Evolutionary conservation across 2,329 filamentous ascomycete species (phyloP).

Genomic region (Corynespora cassiicola): DNA sequence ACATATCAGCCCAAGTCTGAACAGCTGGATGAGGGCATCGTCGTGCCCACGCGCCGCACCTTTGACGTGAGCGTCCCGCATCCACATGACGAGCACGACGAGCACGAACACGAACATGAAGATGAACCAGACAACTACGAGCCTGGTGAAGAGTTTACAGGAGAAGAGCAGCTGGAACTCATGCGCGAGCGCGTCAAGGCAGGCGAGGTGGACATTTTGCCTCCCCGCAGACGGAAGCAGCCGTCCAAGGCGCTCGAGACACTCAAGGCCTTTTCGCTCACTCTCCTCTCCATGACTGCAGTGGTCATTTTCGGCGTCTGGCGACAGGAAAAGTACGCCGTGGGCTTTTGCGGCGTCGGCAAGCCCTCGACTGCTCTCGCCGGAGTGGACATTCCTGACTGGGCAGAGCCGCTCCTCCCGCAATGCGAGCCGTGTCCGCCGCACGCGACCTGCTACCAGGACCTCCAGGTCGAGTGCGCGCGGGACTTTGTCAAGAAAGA

Average conservation of each 20-base stretch:
- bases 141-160: conserved; percentile 90
- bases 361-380: conserved; percentile 64
- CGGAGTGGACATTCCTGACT: conserved; percentile 74
- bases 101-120: no score
- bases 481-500: conserved; percentile 83
- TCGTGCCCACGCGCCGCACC: conserved; percentile 62
- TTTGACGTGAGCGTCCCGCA: conserved; percentile 64
- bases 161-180: conserved; percentile 81
- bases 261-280: conserved; percentile 70
- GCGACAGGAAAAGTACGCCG: conserved; percentile 92
- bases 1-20: conserved; percentile 51
- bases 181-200: conserved; percentile 70
- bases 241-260: conserved; percentile 52
- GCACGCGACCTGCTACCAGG: conserved; percentile 86
- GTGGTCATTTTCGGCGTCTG: conserved; percentile 82
- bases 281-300: conserved; percentile 73
- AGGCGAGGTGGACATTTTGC: conserved; percentile 59
- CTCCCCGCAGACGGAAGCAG: conserved; percentile 40
- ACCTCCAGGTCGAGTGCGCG: conserved; percentile 81
- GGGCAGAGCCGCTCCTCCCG: conserved; percentile 73
- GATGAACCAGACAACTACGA: conserved; percentile 58
- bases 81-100: conserved; percentile 48
- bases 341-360: conserved; percentile 90
- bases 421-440: conserved; percentile 88
- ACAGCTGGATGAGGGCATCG: conserved; percentile 59